Base-by-base conservation (phyloP, 352 stramenopile genomes). In the Blastocystis sp. region DNA sequence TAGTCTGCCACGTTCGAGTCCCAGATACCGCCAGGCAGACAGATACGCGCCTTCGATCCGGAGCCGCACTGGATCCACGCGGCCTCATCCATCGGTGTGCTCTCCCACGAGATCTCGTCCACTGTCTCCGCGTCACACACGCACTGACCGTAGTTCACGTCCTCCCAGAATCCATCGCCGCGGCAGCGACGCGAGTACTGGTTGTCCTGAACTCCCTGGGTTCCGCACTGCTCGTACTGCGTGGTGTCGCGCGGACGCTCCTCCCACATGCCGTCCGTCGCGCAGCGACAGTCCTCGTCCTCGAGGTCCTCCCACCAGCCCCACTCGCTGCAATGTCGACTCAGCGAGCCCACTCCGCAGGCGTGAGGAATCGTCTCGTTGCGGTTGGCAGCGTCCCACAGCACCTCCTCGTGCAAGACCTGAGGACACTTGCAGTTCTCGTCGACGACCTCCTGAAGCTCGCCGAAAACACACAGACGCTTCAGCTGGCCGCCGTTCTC, bases 11-110 rank as follows among this genome's bases (percentile, higher is more conserved):
- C 21, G 6, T 51, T 24, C 32, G 32, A 46, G 32, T 73, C 61
- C 61, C 61, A 73, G 8, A 73, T 21, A 24, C 61, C 61, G n/a
- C 36, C 27, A 6, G 24, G 21, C 32, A 46, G 3, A 40, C 61
- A 73, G 32, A 73, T 4, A 51, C 61, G 61, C n/a, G 61, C 61
- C 32, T 73, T 73, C 14, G 61, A 73, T n/a, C 61, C 61, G 36
- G 18, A 27, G 3, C 46, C 61, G 44, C 61, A 73, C n/a, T 51
- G 61, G 4, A 73, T 51, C 61, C 29, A 46, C 18, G 61, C 29
- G 18, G 61, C 61, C 18, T 24, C 36, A 4, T 51, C 4, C 61
- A 51, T 51, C 38, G 36, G 36, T 7, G 38, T 51, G 29, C 4
- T 29, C 29, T 46, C 36, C 61, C 61, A 73, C 1, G 61, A 24